These are phyloP conservation scores for Hypocrella siamensis DNA, from an alignment of 2,329 filamentous ascomycete species.

Conservation along the genomic window DNA sequence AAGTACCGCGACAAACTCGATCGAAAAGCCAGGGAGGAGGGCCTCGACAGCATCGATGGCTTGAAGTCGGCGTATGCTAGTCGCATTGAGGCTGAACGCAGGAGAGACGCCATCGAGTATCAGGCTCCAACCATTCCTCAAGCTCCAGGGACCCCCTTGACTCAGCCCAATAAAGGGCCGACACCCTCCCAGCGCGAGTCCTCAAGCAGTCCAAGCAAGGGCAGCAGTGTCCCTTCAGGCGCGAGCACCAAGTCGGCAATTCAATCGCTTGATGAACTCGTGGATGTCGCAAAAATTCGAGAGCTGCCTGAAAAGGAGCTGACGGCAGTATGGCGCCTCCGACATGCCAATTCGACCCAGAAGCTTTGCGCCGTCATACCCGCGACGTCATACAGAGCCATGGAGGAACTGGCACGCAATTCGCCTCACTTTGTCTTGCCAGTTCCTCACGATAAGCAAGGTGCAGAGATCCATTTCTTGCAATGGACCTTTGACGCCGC, in stretches of 20 bases:
- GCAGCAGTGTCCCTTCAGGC: neutral
- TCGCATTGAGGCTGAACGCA: constrained; percentile 59
- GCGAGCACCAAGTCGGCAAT: constrained; percentile 11
- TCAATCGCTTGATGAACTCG: constrained; percentile 33
- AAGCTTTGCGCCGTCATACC: constrained; percentile 79
- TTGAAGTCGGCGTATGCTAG: constrained; percentile 74
- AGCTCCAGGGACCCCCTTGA: constrained; percentile 17
- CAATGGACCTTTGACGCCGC: constrained; percentile 81
- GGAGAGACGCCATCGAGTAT: constrained; percentile 43
- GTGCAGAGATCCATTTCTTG: constrained; percentile 87
- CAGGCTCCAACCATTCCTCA: constrained; percentile 19
- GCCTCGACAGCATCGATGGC: constrained; percentile 53
- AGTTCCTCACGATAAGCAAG: constrained; percentile 50
- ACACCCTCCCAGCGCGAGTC: constrained; percentile 8
- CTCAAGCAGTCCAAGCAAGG: no score
- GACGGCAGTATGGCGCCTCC: constrained; percentile 76
- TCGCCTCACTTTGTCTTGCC: constrained; percentile 88
- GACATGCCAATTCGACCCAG: constrained; percentile 56
- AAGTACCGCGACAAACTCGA: constrained; percentile 81
- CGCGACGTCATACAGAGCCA: constrained; percentile 52
- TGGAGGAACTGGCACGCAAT: constrained; percentile 53
- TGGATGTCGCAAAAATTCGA: constrained; percentile 68
- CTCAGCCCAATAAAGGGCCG: constrained; percentile 19
- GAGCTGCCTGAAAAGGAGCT: constrained; percentile 67
- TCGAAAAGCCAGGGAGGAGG: constrained; percentile 60